phyloP scores from a whole-genome alignment of 2,329 filamentous ascomycete genomes.

The Pseudogymnoascus sp. region DNA sequence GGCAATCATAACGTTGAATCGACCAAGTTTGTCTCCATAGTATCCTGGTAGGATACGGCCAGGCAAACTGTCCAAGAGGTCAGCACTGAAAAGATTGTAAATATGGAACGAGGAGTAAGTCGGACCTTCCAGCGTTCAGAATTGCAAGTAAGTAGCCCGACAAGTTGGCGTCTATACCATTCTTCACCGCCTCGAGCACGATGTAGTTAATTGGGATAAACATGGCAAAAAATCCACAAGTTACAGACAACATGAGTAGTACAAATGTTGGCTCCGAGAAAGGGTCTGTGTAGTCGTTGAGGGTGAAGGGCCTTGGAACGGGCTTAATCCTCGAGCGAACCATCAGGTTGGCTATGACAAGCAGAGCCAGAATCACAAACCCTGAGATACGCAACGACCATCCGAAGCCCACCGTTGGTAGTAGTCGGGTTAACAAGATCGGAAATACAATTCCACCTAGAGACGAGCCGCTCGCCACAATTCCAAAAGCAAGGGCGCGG shows the following conservation, averaged over 20 bases:
- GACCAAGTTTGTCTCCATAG: constrained; percentile 42
- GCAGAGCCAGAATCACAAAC: constrained; percentile 37
- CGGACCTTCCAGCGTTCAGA: constrained; percentile 33
- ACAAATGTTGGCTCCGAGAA: constrained; percentile 23
- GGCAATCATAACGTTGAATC: constrained; percentile 35
- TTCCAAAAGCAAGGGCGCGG: constrained; percentile 37
- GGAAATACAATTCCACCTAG: constrained; percentile 48
- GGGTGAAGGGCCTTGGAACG: constrained; percentile 17
- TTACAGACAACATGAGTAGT: constrained; percentile 29
- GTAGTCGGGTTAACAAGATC: constrained; percentile 42
- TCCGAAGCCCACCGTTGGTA: constrained; percentile 39
- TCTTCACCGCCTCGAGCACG: constrained; percentile 31
- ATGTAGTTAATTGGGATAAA: constrained; percentile 33
- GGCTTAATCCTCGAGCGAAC: constrained; percentile 24
- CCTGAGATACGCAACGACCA: constrained; percentile 48
- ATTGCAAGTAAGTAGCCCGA: constrained; percentile 42
- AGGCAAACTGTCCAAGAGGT: constrained; percentile 32
- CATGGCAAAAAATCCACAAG: constrained; percentile 33
- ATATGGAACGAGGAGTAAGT: neutral
- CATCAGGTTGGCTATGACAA: constrained; percentile 27
- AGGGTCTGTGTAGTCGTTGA: constrained; percentile 27
- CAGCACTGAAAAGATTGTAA: neutral
- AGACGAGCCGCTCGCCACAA: constrained; percentile 37
- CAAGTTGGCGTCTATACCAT: constrained; percentile 37
- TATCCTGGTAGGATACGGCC: constrained; percentile 45